phyloP scores from a whole-genome alignment of 495 filamentous ascomycete species.

The Talaromyces liani region DNA sequence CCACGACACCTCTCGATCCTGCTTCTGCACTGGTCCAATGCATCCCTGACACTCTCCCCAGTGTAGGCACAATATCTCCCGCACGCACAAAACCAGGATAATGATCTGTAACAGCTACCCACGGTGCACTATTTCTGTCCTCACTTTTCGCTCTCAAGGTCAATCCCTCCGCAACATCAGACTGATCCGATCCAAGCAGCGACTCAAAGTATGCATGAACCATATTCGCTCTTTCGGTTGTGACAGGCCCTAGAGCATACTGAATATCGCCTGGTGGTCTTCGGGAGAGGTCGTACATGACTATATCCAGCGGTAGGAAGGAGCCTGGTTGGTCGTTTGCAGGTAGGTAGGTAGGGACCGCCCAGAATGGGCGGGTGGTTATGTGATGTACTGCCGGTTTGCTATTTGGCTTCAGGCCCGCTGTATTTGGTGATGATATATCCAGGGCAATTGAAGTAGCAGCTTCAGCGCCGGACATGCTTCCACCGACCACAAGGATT shows the following conservation, averaged over 20 bases:
- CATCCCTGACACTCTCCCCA: slow-evolving; percentile 31
- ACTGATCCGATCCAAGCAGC: slow-evolving; percentile 58
- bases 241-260: slow-evolving; percentile 51
- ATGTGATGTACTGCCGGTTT: slow-evolving; percentile 53
- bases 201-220: slow-evolving; percentile 47
- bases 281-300: slow-evolving; percentile 61
- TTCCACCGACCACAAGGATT: slow-evolving; percentile 72
- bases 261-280: slow-evolving; percentile 49
- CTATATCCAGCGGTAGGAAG: slow-evolving; percentile 72
- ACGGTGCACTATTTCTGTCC: slow-evolving; percentile 44
- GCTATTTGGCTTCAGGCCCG: slow-evolving; percentile 25
- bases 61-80: slow-evolving; percentile 43
- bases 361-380: slow-evolving; percentile 62
- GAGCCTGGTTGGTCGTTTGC: slow-evolving; percentile 28
- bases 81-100: slow-evolving; percentile 67
- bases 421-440: slow-evolving; percentile 49
- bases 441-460: slow-evolving; percentile 65
- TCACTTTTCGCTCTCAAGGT: slow-evolving; percentile 9
- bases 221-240: slow-evolving; percentile 41
- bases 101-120: slow-evolving; percentile 59
- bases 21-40: too few species aligned
- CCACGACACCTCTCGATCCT: slow-evolving; percentile 14
- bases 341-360: slow-evolving; percentile 58
- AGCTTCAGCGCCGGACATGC: slow-evolving; percentile 76
- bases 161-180: slow-evolving; percentile 17